Percentiles rank a stretch among this genome's conserved stretches.
phyloP scores from a whole-genome alignment of 805 yeast genomes.

The Cyberlindnera galapagoensis region DNA sequence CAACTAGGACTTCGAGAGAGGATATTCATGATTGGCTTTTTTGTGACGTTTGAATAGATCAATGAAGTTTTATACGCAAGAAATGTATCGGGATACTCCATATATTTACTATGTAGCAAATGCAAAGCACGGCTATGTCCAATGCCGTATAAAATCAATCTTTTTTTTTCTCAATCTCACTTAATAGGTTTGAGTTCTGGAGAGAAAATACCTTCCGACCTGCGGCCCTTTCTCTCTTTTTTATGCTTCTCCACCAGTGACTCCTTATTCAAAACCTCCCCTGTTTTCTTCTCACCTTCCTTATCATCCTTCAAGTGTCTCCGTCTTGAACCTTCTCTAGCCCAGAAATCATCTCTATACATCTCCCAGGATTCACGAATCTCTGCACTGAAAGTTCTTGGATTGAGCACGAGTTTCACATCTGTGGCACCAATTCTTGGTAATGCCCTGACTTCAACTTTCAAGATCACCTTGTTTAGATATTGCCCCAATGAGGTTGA shows the following conservation, averaged over 20 bases:
- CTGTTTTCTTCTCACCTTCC: constrained; percentile 5
- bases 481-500: constrained; percentile 5
- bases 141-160: no score
- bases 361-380: constrained; percentile 93
- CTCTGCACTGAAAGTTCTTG: constrained; percentile 76
- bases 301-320: constrained; percentile 23
- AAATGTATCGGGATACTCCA: no score
- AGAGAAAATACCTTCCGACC: no score
- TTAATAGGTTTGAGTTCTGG: no score
- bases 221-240: constrained; percentile 35
- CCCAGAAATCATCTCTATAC: constrained; percentile 91
- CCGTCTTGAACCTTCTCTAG: constrained; percentile 67
- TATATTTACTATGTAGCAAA: no score
- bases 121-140: no score
- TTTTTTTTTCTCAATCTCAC: no score
- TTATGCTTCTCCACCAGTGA: constrained; percentile 31
- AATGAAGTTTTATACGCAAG: no score
- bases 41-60: no score
- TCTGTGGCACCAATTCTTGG: constrained; percentile 70
- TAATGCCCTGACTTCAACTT: constrained; percentile 35
- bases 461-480: constrained; percentile 9
- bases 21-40: no score
- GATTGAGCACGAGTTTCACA: constrained; percentile 73
- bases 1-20: no score
- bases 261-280: constrained; percentile 21